Base-by-base conservation (phyloP, 371 early-diverging fungal species). In the Apophysomyces elegans region DNA sequence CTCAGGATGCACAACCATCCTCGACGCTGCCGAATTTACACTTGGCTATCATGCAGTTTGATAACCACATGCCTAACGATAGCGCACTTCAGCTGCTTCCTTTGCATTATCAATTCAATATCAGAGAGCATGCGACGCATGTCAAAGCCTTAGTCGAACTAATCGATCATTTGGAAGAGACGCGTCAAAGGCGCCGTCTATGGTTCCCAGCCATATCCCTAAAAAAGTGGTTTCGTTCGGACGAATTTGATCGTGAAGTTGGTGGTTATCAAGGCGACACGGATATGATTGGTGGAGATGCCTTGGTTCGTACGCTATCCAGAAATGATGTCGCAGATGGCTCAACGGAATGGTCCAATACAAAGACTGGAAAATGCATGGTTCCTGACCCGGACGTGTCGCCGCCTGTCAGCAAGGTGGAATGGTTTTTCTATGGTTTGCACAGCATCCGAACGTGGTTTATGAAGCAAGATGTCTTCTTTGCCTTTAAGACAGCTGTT, bases 191-290 rank as follows among this genome's bases (percentile, higher is more conserved):
- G 0, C 39, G 41, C 11, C 58, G 67, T 14, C 43, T 77, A 11
- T 72, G 72, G 70, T 61, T 74, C 16, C 77, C 77, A 5, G 68
- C 65, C 39, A 68, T 74, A 43, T 71, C 67, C 0, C 39, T 76
- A 0, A 67, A 66, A 21, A 72, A 68, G 45, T 77, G 74, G 74
- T 50, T 77, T 14, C 39, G 59, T 1, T 61, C 68, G 0, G 35
- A 35, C 13, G 64, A 70, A 5, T 37, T 72, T 1, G 73, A 67
- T 54, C 60, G 63, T 14, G 39, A 60, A 9, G 61, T 70, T 1
- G 73, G 76, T 7, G 66, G 58, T 1, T 66, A 72, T 50, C 44
- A 44, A 0, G 45, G 44, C 8, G 61, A 75, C 7, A 67, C 56
- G 14, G 62, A 50, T 21, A 16, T 26, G 18, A 21, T 50, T 5